A percentile compares a stretch with the other conserved stretches of the same genome.
These are phyloP conservation scores for Poteriospumella lacustris DNA, from an alignment of 108 stramenopile species.

Conservation along the genomic window DNA sequence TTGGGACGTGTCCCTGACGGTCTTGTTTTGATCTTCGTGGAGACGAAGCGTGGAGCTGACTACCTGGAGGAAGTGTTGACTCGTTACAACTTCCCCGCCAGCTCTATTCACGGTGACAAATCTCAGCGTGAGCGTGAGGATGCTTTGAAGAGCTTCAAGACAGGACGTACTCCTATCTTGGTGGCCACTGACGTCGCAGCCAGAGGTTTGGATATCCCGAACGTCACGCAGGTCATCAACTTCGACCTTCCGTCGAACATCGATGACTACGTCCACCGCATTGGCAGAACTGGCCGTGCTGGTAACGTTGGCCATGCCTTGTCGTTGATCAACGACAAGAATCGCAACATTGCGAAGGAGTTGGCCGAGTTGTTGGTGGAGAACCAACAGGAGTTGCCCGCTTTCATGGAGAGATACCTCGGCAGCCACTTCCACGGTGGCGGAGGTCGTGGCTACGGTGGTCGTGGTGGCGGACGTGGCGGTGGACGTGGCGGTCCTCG, in stretches of 20 bases:
- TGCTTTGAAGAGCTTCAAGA: constrained; percentile 58
- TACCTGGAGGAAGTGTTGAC: constrained; percentile 78
- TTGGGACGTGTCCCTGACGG: constrained; percentile 53
- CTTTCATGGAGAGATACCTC: constrained; percentile 37
- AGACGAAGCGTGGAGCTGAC: constrained; percentile 92
- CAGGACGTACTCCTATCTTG: constrained; percentile 51
- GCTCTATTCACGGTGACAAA: constrained; percentile 95
- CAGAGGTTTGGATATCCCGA: constrained; percentile 62
- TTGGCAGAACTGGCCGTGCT: constrained; percentile 64
- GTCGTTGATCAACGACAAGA: constrained; percentile 58
- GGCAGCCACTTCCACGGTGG: constrained; percentile 38
- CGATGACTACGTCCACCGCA: constrained; percentile 66
- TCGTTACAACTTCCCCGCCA: constrained; percentile 74
- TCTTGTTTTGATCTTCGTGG: constrained; percentile 92
- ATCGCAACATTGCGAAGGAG: constrained; percentile 58
- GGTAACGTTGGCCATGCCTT: constrained; percentile 62
- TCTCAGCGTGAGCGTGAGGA: constrained; percentile 70
- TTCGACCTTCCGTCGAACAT: constrained; percentile 61
- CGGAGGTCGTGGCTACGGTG: constrained; percentile 40
- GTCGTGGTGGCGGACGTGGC: constrained; percentile 28
- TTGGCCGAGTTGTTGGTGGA: constrained; percentile 46
- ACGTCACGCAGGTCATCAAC: constrained; percentile 63
- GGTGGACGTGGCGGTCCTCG: constrained; percentile 27
- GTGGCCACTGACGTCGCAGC: constrained; percentile 67
- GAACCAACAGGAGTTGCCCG: constrained; percentile 46